Evolutionary conservation across 164 flowering plant genomes (phyloP), one percentile per base, ranked within the genome.

Genomic region (Stephania yunnanensis): DNA sequence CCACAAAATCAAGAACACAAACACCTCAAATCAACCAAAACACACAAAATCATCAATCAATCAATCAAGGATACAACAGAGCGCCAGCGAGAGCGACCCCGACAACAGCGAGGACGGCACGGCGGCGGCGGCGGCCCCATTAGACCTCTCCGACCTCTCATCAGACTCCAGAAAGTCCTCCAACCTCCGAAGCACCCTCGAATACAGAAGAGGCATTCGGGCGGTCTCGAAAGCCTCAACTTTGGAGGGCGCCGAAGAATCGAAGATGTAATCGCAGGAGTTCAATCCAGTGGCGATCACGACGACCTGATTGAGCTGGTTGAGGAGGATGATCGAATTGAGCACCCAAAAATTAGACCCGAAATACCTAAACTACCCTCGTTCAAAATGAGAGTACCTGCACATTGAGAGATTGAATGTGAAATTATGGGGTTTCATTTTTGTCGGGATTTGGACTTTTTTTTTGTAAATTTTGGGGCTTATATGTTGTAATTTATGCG

Each of bases 11-110:
- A 71, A 71, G 20, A 70, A 45, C 5, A 70, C 15, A 69, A 69
- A 19, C 55, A 11, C 10, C 13, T 12, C 25, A 58, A 36, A 69
- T 22, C 58, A 48, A 3, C 70, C 45, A 30, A 30, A 42, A 69
- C 74, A 44, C 58, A 46, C 20, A 19, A 63, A 73, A 50, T 3
- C 50, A 70, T 19, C 70, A 36, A 36, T 53, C 25, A 36, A 36
- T 12, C 48, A 58, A 36, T 9, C 19, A 79, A 86, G 98, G 99
- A 95, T 95, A 95, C 99, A 95, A 72, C 99, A 95, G 50, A 95
- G 91, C 50, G 99, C 98, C 88, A 92, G 86, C 1, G 99, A 95
- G 68, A 95, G 75, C 6, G 99, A 91, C 7, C 99, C 99, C 1
- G 99, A 95, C 5, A 93, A 82, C 53, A 93, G 85, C 0, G 98